A percentile compares a stretch with the other conserved stretches of the same genome.
Evolutionary conservation across 2,329 filamentous ascomycete genomes (phyloP).

Genomic region (Trichoderma simmonsii): DNA sequence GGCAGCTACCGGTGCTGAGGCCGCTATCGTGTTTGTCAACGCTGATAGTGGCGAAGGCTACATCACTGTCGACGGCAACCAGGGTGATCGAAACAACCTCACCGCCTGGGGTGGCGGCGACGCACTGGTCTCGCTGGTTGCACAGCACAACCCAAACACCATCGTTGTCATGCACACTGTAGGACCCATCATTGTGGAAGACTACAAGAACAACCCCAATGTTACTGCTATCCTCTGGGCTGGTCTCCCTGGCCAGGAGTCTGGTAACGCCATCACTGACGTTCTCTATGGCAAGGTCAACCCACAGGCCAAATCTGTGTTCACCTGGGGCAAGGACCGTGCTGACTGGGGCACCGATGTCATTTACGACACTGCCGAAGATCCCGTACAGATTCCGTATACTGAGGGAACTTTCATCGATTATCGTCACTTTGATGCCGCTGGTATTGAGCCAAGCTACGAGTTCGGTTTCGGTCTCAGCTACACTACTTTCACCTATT

Average conservation of each 20-base stretch:
- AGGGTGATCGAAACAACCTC: constrained; percentile 54
- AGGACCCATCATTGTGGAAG: constrained; percentile 58
- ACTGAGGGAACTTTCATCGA: background rate
- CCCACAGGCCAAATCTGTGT: background rate
- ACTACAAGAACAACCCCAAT: constrained; percentile 64
- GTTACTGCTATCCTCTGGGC: constrained; percentile 62
- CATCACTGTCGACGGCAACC: constrained; percentile 57
- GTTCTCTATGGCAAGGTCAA: constrained; percentile 55
- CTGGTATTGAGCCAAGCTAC: background rate
- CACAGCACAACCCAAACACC: constrained; percentile 55
- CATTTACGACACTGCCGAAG: background rate
- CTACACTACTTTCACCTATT: background rate
- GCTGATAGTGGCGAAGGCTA: constrained; percentile 75
- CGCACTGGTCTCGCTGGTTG: constrained; percentile 57
- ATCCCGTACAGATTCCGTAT: background rate
- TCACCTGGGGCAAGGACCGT: background rate
- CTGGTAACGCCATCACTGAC: constrained; percentile 53
- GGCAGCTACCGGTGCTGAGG: constrained; percentile 39
- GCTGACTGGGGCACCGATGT: background rate
- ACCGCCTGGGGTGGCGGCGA: constrained; percentile 44
- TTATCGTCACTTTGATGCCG: background rate
- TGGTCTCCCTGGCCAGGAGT: constrained; percentile 64
- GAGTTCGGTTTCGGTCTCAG: background rate
- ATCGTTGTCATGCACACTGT: constrained; percentile 63
- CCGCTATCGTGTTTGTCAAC: constrained; percentile 81